A percentile compares a stretch with the other conserved stretches of the same genome.
phyloP scores from a whole-genome alignment of 345 rosid species.

The Gossypium bickii region DNA sequence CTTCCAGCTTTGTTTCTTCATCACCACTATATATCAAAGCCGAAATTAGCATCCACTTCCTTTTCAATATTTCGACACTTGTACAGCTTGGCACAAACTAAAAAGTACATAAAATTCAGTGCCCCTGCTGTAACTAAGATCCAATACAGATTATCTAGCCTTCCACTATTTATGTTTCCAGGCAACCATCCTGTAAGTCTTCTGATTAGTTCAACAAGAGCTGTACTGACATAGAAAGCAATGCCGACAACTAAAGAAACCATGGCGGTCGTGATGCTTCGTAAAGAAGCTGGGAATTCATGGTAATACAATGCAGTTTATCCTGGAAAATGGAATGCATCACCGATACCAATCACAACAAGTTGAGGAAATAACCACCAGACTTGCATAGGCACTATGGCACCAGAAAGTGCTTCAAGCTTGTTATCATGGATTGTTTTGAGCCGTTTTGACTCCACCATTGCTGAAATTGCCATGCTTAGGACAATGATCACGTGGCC shows the following conservation, averaged over 20 bases:
- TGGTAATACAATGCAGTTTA: slow-evolving; percentile 32
- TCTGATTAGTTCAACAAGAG: slow-evolving; percentile 25
- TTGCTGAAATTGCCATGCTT: slow-evolving; percentile 25
- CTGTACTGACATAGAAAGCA: slow-evolving; percentile 34
- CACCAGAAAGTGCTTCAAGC: neutral
- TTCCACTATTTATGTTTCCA: slow-evolving; percentile 30
- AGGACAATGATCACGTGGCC: slow-evolving; percentile 33
- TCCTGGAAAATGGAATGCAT: slow-evolving; percentile 41
- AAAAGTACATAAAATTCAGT: slow-evolving; percentile 5
- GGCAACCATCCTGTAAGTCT: slow-evolving; percentile 37
- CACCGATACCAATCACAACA: slow-evolving; percentile 34
- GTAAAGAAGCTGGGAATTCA: slow-evolving; percentile 32
- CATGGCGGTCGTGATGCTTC: slow-evolving; percentile 36
- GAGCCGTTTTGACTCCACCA: slow-evolving; percentile 37
- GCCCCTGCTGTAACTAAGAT: slow-evolving; percentile 6
- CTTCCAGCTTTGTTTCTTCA: neutral
- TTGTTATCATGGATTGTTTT: slow-evolving; percentile 5
- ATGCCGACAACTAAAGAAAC: slow-evolving; percentile 27
- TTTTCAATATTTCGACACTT: neutral
- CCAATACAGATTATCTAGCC: slow-evolving; percentile 39
- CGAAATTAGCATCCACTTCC: neutral
- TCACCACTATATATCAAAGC: neutral
- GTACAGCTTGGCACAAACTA: slow-evolving; percentile 14
- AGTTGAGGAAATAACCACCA: slow-evolving; percentile 41
- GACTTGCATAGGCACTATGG: slow-evolving; percentile 27